These are phyloP conservation scores for Gynandropsis gynandra DNA, from an alignment of 345 rosid genomes.

Conservation along the genomic window DNA sequence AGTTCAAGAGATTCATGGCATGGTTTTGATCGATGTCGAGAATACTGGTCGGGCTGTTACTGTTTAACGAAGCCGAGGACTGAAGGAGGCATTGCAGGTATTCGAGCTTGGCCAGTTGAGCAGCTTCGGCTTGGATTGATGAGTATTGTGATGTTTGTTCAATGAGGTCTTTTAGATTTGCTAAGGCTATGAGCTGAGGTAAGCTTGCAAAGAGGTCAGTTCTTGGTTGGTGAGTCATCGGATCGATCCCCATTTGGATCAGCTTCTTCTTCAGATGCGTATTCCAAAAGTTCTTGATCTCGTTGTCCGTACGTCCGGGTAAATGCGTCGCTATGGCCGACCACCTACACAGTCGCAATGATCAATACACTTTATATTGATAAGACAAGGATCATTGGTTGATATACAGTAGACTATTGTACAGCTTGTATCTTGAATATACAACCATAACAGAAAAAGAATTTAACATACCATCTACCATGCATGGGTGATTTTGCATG, in stretches of 20 bases:
- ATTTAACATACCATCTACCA: too few relatives aligned
- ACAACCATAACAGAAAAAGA: too few relatives aligned
- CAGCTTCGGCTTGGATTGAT: constrained; percentile 26
- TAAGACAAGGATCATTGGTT: background rate
- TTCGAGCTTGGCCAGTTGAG: constrained; percentile 32
- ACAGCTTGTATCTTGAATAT: too few relatives aligned
- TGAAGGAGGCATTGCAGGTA: constrained; percentile 26
- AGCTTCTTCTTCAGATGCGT: constrained; percentile 75
- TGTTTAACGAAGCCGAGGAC: constrained; percentile 1
- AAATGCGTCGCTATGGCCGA: constrained; percentile 69
- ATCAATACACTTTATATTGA: background rate
- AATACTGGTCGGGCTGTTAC: constrained; percentile 23
- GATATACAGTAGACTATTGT: too few relatives aligned
- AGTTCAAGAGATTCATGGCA: constrained; percentile 29
- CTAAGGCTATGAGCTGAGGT: constrained; percentile 34
- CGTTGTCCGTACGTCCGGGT: constrained; percentile 69
- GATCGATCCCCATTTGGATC: constrained; percentile 76
- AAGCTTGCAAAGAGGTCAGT: constrained; percentile 36
- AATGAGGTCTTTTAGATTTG: constrained; percentile 26
- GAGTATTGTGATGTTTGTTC: constrained; percentile 30
- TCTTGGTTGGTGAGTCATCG: constrained; percentile 71
- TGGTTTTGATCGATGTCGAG: constrained; percentile 29
- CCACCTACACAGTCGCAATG: constrained; percentile 39
- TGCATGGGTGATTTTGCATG: background rate
- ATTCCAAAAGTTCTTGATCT: constrained; percentile 80